Base-by-base conservation (phyloP, 768 basidiomycete species). In the Asterophora parasitica region DNA sequence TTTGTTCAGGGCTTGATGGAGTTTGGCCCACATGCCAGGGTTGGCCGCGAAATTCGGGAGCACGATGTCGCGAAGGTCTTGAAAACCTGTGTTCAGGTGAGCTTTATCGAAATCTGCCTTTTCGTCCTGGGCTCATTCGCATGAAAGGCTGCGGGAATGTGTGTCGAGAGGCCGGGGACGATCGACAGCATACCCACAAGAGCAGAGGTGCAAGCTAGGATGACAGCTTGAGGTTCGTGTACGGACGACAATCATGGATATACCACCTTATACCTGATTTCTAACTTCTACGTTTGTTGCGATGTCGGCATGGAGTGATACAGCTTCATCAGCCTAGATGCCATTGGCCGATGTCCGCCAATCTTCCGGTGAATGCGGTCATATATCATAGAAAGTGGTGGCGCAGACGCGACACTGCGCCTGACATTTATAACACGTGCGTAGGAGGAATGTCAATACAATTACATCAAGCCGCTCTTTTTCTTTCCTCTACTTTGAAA, bases 111-210 rank as follows among this genome's bases (percentile, higher is more conserved):
- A 7, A 30, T 35, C 27, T 8, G 46, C 26, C n/a, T 42, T 28
- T 42, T 23, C 3, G 27, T 11, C 15, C 16, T 11, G 31, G 11
- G 27, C 8, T 9, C 16, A 17, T 10, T 28, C n/a, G 7, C 42
- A 28, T 26, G 2, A 13, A 52, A 81, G 80, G 81, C 80, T 12
- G 79, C 81, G 6, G 81, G 74, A 2, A 77, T 82, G 65, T 83
- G 78, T 48, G 79, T 80, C 10, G 79, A 82, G 61, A 74, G 67
- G 47, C 60, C 62, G 4, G 80, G 81, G 0, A 79, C 81, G 2
- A 75, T 81, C 55, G 78, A 81, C 46, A 81, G 79, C 53, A 73
- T 81, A 51, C 81, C 81, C 4, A 59, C 50, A 11, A 57, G 60
- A 37, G 57, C 46, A 2, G 72, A 75, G 46, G 74, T 81, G 2